Base-by-base conservation (phyloP, 345 rosid species). In the Eucalyptus lansdowneana region DNA sequence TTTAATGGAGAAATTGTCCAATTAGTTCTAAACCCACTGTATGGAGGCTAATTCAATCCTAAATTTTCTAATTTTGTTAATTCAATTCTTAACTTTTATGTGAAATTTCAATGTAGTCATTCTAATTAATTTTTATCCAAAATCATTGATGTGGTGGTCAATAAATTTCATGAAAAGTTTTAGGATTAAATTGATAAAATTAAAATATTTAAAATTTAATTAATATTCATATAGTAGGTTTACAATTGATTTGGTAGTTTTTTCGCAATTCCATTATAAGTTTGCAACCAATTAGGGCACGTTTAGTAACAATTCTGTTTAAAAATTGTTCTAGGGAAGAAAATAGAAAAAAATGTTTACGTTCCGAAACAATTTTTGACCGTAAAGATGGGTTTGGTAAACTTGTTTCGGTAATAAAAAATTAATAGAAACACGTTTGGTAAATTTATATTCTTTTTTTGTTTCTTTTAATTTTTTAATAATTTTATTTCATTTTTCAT, bases 31-130 rank as follows among this genome's bases (percentile, higher is more conserved):
- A 72, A 72, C 14, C 11, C 21, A 3, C 1, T 19, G 1, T 17
- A 72, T 6, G 44, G 4, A 72, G 10, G 25, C 0, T 40, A 72
- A 72, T 17, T 69, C 4, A 0, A 69, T 69, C 13, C 0, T 17
- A 72, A 5, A 34, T 17, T 69, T 69, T 69, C 0, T 0, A 9
- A 69, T 60, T 60, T 60, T 0, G 4, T 0, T 6, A 5, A 12
- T 60, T 60, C 4, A 60, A 6, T 25, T 27, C 15, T 60, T 0
- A 56, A 22, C 3, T 56, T 56, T 12, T 62, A 29, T 0, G 4
- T 27, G 15, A 69, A 34, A 69, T 69, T 15, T 17, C 11, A 72
- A 34, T 72, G 4, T 34, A 9, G 6, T 56, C 14, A 0, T 53
- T 53, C 11, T 53, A 53, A 53, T 53, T 8, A 51, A 51, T 51